Percentiles rank a stretch among this genome's conserved stretches.
phyloP scores from a whole-genome alignment of 1,284 basidiomycete genomes.

The Chalciporus sp. region DNA sequence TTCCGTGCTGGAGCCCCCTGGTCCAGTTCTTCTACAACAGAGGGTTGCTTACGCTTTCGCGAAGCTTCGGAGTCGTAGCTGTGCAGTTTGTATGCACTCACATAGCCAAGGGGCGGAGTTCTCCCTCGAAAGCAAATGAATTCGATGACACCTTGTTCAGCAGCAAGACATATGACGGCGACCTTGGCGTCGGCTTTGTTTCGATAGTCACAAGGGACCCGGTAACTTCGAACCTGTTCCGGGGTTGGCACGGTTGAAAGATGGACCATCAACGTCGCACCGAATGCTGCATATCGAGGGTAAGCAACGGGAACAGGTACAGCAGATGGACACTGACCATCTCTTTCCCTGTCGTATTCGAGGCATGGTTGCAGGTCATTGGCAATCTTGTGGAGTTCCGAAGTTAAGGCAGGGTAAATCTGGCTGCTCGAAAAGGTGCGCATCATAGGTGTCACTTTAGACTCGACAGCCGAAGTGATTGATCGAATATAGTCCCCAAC shows the following conservation, averaged over 20 bases:
- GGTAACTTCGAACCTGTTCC: constrained; percentile 44
- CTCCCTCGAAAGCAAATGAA: constrained; percentile 53
- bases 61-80: constrained; percentile 21
- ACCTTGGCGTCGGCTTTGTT: constrained; percentile 61
- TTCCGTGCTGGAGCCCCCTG: constrained; percentile 19
- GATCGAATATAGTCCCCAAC: constrained; percentile 56
- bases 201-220: constrained; percentile 51
- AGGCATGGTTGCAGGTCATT: constrained; percentile 41
- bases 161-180: constrained; percentile 53
- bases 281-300: constrained; percentile 44
- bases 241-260: constrained; percentile 37
- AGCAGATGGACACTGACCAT: constrained; percentile 41
- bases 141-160: constrained; percentile 56
- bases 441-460: constrained; percentile 45
- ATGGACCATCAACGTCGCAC: constrained; percentile 50
- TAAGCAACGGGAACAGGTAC: not conserved
- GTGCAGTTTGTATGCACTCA: constrained; percentile 26
- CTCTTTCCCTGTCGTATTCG: constrained; percentile 44
- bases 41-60: constrained; percentile 25
- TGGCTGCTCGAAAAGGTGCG: constrained; percentile 44
- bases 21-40: constrained; percentile 14
- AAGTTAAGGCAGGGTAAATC: constrained; percentile 45
- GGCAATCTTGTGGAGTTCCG: constrained; percentile 48
- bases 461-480: constrained; percentile 43
- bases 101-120: constrained; percentile 40